A percentile compares a stretch with the other conserved stretches of the same genome.
Conservation (phyloP, 2,329 filamentous ascomycete species). For the Claviceps sp. region DNA sequence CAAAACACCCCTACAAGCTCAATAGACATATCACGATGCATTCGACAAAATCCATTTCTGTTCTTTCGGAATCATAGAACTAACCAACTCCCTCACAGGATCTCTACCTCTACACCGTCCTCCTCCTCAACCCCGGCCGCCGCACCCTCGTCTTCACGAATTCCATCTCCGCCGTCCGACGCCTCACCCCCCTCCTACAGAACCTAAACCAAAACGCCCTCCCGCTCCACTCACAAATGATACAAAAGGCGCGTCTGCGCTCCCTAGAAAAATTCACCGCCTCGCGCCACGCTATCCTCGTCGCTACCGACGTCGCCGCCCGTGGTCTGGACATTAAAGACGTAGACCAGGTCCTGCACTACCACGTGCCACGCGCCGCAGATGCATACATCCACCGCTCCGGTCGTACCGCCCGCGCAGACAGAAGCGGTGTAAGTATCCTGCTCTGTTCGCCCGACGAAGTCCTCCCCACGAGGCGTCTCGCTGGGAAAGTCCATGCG, state of each 20-base stretch:
- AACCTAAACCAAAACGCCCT: slow-evolving; percentile 65
- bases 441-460: slow-evolving; percentile 87
- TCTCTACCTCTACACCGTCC: slow-evolving; percentile 78
- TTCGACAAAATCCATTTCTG: neutral
- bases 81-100: slow-evolving; percentile 39
- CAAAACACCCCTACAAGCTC: neutral
- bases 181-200: slow-evolving; percentile 71
- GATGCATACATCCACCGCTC: slow-evolving; percentile 94
- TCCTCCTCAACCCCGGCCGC: slow-evolving; percentile 68
- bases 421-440: slow-evolving; percentile 65
- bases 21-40: neutral
- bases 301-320: slow-evolving; percentile 89
- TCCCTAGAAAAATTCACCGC: slow-evolving; percentile 80
- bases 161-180: slow-evolving; percentile 83
- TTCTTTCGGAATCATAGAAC: neutral
- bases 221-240: slow-evolving; percentile 85
- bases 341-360: slow-evolving; percentile 84
- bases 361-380: slow-evolving; percentile 82
- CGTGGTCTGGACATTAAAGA: slow-evolving; percentile 85
- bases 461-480: slow-evolving; percentile 66
- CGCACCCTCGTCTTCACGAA: slow-evolving; percentile 90
- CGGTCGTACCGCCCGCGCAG: slow-evolving; percentile 80
- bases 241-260: slow-evolving; percentile 86
- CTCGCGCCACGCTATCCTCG: slow-evolving; percentile 53
- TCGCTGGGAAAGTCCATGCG: slow-evolving; percentile 80